phyloP scores from a whole-genome alignment of 257 asterid genomes.

The Leonotis leonurus region DNA sequence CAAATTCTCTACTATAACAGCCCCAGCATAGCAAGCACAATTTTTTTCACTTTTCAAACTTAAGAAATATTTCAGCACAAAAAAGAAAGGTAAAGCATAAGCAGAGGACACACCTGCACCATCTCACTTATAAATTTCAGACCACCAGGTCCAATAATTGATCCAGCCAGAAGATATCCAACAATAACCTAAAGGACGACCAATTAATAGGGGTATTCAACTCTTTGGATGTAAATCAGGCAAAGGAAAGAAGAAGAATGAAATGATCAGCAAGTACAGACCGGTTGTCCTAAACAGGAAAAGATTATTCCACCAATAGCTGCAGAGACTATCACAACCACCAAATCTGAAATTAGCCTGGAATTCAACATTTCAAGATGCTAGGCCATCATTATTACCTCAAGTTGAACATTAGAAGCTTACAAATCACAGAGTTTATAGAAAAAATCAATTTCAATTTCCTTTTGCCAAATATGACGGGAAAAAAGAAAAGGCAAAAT shows the following conservation, averaged over 20 bases:
- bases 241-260: constrained; percentile 16
- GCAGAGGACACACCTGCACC: constrained; percentile 65
- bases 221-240: constrained; percentile 11
- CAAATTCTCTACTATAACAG: constrained; percentile 10
- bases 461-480: background rate
- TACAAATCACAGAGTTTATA: background rate
- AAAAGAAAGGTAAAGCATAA: constrained; percentile 8
- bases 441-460: background rate
- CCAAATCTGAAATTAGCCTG: constrained; percentile 97
- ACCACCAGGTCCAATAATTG: constrained; percentile 96
- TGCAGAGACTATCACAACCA: constrained; percentile 96
- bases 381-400: constrained; percentile 4
- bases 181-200: constrained; percentile 58
- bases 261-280: constrained; percentile 36
- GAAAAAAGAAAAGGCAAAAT: background rate
- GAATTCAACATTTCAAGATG: constrained; percentile 14
- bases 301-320: constrained; percentile 92
- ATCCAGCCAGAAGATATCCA: constrained; percentile 96
- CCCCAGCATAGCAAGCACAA: background rate
- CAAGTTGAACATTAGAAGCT: constrained; percentile 5
- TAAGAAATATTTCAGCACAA: background rate
- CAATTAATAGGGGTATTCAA: constrained; percentile 9
- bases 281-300: constrained; percentile 98
- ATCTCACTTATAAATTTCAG: constrained; percentile 79
- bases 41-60: background rate